A percentile compares a stretch with the other conserved stretches of the same genome.
Conservation (phyloP, 108 stramenopile genomes). For the Cyclostephanos tholiformis region DNA sequence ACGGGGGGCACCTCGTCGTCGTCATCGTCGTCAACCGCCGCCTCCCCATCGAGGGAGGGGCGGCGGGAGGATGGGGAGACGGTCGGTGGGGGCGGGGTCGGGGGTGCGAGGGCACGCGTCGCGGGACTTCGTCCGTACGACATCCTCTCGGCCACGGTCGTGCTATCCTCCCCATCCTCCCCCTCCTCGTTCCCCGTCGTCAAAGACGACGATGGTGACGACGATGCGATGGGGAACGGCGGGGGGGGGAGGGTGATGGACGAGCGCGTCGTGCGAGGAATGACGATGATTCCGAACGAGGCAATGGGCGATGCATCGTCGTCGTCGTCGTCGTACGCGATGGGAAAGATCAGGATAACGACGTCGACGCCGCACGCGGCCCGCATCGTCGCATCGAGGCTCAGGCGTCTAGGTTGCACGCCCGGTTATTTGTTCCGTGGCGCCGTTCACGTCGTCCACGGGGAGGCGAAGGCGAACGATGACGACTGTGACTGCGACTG, state of each 20-base stretch:
- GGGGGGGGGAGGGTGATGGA: background rate
- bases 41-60: too few relatives aligned
- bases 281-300: background rate
- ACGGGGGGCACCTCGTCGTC: too few relatives aligned
- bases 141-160: background rate
- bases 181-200: too few relatives aligned
- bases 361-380: background rate
- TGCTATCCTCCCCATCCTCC: background rate
- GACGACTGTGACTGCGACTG: too few relatives aligned
- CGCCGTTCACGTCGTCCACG: too few relatives aligned
- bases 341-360: background rate
- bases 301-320: background rate
- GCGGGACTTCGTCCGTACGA: too few relatives aligned
- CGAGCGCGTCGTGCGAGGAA: too few relatives aligned
- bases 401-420: background rate
- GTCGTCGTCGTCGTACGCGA: background rate
- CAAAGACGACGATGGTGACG: slow-evolving; percentile 2
- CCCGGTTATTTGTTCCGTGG: background rate
- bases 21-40: too few relatives aligned
- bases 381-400: background rate
- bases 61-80: too few relatives aligned
- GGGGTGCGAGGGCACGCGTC: too few relatives aligned
- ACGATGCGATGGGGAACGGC: background rate
- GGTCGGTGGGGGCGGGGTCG: too few relatives aligned
- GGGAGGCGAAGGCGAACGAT: too few relatives aligned